Evolutionary conservation across 768 basidiomycete species (phyloP).

Genomic region (Nidula microcarpa): DNA sequence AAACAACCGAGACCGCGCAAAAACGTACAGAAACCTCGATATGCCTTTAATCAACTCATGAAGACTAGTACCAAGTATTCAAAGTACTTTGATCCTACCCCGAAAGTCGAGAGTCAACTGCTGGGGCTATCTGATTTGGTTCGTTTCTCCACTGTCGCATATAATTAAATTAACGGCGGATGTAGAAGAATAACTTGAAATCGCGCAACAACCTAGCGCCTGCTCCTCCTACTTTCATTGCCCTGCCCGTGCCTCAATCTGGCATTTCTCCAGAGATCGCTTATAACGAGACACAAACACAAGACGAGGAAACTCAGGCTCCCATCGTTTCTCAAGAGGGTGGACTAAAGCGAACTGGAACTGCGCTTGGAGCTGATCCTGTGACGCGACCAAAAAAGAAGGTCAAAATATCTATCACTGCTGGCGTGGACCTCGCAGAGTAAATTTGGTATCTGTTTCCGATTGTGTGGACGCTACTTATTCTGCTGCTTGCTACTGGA

Average conservation of each 20-base stretch:
- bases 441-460: constrained; percentile 19
- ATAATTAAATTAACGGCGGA: no score
- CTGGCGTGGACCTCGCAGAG: constrained; percentile 73
- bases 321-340: constrained; percentile 3
- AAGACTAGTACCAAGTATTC: constrained; percentile 44
- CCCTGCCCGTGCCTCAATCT: no score
- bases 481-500: no score
- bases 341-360: constrained; percentile 29
- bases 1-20: constrained; percentile 41
- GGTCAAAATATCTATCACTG: constrained; percentile 68
- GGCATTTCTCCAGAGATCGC: neutral
- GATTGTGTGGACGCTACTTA: no score
- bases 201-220: neutral
- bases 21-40: constrained; percentile 53
- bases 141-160: neutral
- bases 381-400: constrained; percentile 46
- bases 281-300: constrained; percentile 28
- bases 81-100: constrained; percentile 68
- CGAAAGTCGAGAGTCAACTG: constrained; percentile 54
- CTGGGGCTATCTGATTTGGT: constrained; percentile 62
- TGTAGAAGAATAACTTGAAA: neutral
- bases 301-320: constrained; percentile 24
- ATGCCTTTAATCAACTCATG: constrained; percentile 50
- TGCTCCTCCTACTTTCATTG: no score
- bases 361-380: constrained; percentile 14